Base-by-base conservation (phyloP, 2,329 filamentous ascomycete species). In the Microsporum ferrugineum region DNA sequence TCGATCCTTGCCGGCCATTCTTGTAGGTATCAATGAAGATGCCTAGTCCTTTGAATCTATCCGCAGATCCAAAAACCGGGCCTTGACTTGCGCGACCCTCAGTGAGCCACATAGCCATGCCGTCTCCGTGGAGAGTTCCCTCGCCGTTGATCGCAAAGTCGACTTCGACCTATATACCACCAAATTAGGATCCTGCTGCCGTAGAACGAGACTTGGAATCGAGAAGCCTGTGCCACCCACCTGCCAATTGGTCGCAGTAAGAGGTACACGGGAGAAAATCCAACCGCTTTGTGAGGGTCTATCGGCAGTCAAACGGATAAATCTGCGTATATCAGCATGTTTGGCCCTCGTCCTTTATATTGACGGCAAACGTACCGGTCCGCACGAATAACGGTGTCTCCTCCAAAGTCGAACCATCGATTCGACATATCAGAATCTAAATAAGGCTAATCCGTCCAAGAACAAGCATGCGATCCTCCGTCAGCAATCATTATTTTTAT, bases 21-120 rank as follows among this genome's bases (percentile, higher is more conserved):
- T 99, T 99, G 82, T 99, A 99, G 51, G 94, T 99, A 73, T 99
- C 94, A 77, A 99, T 84, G 79, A 96, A 97, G 75, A 99, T 82
- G 60, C 91, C 94, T 55, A 99, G 82, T 3, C 94, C 94, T 74
- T 99, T 92, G 68, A 97, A 99, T 65, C 84, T 84, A 77, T 99
- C 92, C 34, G 82, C 80, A 67, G 86, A 87, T 58, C 94, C 94
- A 75, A 99, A 99, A 41, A 99, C 92, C 8, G 85, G 82, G 14
- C 94, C 94, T 62, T 80, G 77, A 68, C 86, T 82, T 36, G 84
- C 91, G 66, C 94, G 89, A 76, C 96, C 86, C 77, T 95, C 95
- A 67, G 92, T 97, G 71, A 99, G 82, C 94, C 94, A 99, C 83
- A 99, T 88, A 65, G 94, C 94, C 76, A 99, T 90, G 65, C 94